Conservation (phyloP, 2,329 filamentous ascomycete species). For the Meredithiella fracta region DNA sequence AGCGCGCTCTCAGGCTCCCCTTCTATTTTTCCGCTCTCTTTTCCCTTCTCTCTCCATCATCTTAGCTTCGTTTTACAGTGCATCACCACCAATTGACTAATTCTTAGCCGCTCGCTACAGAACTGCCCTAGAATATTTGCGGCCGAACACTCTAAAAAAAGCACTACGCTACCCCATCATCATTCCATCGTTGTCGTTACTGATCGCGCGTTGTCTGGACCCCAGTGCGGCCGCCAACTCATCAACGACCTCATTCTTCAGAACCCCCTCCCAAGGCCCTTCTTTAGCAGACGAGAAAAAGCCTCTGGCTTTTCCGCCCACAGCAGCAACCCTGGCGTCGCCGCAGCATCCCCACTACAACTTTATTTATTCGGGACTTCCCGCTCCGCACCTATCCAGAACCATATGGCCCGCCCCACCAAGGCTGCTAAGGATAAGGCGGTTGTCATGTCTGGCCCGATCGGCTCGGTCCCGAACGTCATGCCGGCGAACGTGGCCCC, state of each 20-base stretch:
- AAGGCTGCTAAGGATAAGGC: slow-evolving; percentile 27
- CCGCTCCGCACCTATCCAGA: slow-evolving; percentile 2
- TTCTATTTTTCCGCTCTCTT: slow-evolving; percentile 11
- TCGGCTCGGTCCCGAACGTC: slow-evolving; percentile 21
- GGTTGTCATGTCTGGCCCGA: slow-evolving; percentile 18
- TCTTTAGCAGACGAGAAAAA: slow-evolving; percentile 4
- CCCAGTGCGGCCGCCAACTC: background rate
- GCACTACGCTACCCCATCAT: slow-evolving; percentile 2
- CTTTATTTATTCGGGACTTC: background rate
- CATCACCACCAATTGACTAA: slow-evolving; percentile 4
- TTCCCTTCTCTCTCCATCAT: slow-evolving; percentile 9
- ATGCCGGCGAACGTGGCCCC: slow-evolving; percentile 20
- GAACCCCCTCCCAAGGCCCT: background rate
- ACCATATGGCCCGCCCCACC: slow-evolving; percentile 29
- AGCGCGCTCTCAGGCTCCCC: slow-evolving; percentile 10
- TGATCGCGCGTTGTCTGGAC: background rate
- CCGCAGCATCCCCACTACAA: slow-evolving; percentile 4
- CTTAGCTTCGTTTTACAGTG: slow-evolving; percentile 8
- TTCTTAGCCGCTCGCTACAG: background rate
- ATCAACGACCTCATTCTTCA: slow-evolving; percentile 1
- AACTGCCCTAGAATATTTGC: background rate
- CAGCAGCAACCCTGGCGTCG: slow-evolving; percentile 5
- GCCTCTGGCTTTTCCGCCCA: slow-evolving; percentile 1
- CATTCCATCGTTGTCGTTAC: background rate
- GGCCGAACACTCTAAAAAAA: background rate